Evolutionary conservation across 2,329 filamentous ascomycete species (phyloP).

Genomic region (Coniochaeta prunicola): DNA sequence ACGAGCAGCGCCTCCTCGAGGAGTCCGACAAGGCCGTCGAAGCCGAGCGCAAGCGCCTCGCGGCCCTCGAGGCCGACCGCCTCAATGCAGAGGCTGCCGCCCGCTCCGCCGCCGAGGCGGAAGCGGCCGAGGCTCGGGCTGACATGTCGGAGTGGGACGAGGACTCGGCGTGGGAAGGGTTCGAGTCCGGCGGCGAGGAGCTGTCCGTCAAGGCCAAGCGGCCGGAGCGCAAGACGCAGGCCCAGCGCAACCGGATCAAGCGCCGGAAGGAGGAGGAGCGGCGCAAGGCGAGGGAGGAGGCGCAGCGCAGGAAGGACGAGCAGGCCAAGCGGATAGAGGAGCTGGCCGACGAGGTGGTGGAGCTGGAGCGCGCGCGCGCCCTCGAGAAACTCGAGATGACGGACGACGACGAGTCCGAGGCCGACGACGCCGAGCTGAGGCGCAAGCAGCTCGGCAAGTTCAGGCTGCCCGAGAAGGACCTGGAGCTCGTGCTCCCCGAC

Average conservation of each 20-base stretch:
- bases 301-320: constrained; percentile 64
- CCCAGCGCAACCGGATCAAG: constrained; percentile 82
- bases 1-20: constrained; percentile 65
- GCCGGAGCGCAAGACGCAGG: constrained; percentile 76
- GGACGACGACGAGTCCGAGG: constrained; percentile 47
- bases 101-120: constrained; percentile 64
- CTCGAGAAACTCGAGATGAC: constrained; percentile 32
- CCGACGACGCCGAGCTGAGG: constrained; percentile 58
- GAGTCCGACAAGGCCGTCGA: constrained; percentile 76
- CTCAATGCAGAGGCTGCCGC: constrained; percentile 61
- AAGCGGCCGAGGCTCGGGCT: constrained; percentile 62
- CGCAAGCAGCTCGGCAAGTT: constrained; percentile 67
- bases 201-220: constrained; percentile 59
- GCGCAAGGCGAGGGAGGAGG: constrained; percentile 65
- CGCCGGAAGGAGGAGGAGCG: constrained; percentile 82
- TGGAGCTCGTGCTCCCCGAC: constrained; percentile 77
- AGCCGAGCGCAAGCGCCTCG: constrained; percentile 67
- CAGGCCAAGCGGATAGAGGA: constrained; percentile 67
- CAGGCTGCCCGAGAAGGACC: constrained; percentile 67
- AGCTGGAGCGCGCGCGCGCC: constrained; percentile 45
- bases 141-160: constrained; percentile 69
- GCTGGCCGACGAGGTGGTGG: constrained; percentile 55
- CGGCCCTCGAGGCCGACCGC: constrained; percentile 58
- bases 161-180: constrained; percentile 86
- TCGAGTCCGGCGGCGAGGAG: constrained; percentile 75